Base-by-base conservation (phyloP, 2,329 filamentous ascomycete species). In the Talaromyces sp. region DNA sequence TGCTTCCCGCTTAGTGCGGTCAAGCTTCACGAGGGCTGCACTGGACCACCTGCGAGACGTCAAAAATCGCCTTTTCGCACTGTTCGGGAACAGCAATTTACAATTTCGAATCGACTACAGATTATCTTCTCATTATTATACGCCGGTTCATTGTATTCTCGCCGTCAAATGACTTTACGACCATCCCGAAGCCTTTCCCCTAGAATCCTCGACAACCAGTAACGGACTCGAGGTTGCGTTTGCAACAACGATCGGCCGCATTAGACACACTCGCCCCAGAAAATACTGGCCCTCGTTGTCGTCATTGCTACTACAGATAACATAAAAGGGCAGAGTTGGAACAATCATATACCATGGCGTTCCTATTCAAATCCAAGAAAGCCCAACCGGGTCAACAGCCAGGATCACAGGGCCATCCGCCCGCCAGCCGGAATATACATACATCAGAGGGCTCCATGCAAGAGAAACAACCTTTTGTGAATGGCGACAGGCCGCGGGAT, bases 291-390 rank as follows among this genome's bases (percentile, higher is more conserved):
- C 14, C 43, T 43, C 16, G 10, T 37, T 41, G n/a, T 22, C 19
- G 31, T 33, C 22, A 24, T 19, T 5, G 37, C 10, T 39, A 22
- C 52, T 6, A 24, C n/a, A 37, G 11, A 24, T 39, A 37, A 35
- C 52, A 33, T 19, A 56, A 19, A 56, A 56, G 13, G 52, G 33
- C 14, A 8, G 52, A 56, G 13, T 11, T 11, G 9, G 52, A 33
- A 24, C 27, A 52, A 22, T 19, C 19, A 35, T 37, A 56, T 16
- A 52, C 58, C 78, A 93, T 93, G 90, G 88, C 90, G 70, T 93
- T 93, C 78, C 84, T 93, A 68, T 93, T 93, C 83, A 92, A 92
- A 78, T 91, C 89, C 64, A 93, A 92, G 80, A 92, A 91, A 79
- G 85, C 86, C 74, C 88, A 90, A 77, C 86, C 87, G 65, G 69